A percentile compares a stretch with the other conserved stretches of the same genome.
Conservation (phyloP, 129 eudicot genomes). For the Flaveria linearis region DNA sequence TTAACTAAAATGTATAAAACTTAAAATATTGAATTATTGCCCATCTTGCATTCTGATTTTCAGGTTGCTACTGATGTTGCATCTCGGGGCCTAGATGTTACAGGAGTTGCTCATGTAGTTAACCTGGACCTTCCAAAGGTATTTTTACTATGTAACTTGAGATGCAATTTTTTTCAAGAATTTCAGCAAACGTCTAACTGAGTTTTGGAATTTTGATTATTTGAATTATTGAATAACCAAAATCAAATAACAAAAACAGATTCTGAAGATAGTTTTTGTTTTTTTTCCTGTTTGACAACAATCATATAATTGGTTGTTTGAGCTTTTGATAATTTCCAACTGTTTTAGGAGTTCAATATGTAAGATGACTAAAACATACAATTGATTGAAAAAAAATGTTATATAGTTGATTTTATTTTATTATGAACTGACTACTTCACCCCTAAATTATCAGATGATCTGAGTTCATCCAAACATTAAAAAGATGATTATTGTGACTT, state of each 20-base stretch:
- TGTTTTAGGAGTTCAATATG: neutral
- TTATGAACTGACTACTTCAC: neutral
- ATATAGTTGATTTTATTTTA: neutral
- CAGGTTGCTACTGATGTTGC: constrained; percentile 97
- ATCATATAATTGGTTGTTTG: neutral
- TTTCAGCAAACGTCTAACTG: neutral
- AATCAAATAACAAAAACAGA: neutral
- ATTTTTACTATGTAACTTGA: constrained; percentile 8
- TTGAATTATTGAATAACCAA: neutral
- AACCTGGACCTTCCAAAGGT: constrained; percentile 94
- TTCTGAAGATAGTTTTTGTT: neutral
- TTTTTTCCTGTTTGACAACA: neutral
- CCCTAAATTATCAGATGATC: neutral
- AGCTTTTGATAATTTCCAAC: neutral
- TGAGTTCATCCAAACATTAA: neutral
- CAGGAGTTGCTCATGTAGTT: constrained; percentile 87
- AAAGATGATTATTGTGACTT: neutral
- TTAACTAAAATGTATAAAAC: neutral
- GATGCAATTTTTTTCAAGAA: neutral
- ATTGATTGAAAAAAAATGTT: neutral
- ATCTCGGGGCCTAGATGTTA: constrained; percentile 84
- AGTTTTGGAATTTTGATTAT: neutral
- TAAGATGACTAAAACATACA: neutral
- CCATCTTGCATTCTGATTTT: constrained; percentile 20
- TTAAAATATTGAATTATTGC: constrained; percentile 24